Evolutionary conservation across 495 filamentous ascomycete species (phyloP), one percentile per base, ranked within the genome.

Genomic region (Apiosordaria backusii): DNA sequence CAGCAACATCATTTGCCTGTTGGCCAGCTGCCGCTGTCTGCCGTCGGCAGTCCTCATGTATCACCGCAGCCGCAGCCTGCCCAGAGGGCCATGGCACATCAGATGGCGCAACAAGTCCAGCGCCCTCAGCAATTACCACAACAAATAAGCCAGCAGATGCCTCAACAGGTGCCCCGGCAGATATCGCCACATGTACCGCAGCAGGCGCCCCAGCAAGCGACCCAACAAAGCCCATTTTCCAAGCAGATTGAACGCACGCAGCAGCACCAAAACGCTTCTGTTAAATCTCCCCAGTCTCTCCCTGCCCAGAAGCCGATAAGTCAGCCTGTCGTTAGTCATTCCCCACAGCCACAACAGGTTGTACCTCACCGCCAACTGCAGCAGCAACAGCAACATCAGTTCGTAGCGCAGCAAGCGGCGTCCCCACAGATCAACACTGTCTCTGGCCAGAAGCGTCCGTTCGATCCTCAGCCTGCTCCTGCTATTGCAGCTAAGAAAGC

Each of bases 21-120:
- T 16, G 57, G 45, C 6, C 68, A 72, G 23, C 50, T 26, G 19
- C 68, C 61, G 57, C 25, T 61, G 10, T 50, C 69, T 22, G 57
- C 50, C 60, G 68, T 70, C 54, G 62, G 26, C 22, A 70, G 61
- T 50, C 68, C 65, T 25, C 63, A 45, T 62, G 59, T 24, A 23
- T 57, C 58, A 26, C 16, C 54, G 2, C 67, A 69, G 19, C 74
- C 79, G 19, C 81, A 77, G 35, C 80, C 70, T 65, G 62, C 72
- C 10, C 77, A 45, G 35, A 45, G 16, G 16, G 35, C 35, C 35
- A 45, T 45, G 35, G 35, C 9, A 45, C 35, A 45, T 45, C 35
- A 45, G 16, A 7, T 45, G 35, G 35, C 35, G 9, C 35, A 45
- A 45, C 35, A 45, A 45, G 13, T 78, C 27, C 73, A 70, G 16